Conservation (phyloP, 495 filamentous ascomycete species). For the Aspergillus panamensis region DNA sequence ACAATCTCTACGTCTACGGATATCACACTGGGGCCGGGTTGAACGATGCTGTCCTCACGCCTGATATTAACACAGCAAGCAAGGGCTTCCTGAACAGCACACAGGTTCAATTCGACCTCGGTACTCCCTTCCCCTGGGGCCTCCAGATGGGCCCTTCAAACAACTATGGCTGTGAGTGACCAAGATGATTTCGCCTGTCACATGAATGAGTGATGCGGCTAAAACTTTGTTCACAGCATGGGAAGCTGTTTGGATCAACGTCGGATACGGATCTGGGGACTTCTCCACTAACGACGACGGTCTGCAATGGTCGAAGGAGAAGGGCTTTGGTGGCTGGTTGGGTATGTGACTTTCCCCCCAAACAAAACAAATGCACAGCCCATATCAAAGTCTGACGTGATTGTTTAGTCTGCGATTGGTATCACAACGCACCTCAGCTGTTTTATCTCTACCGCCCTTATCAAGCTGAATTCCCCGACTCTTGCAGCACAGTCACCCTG, state of each 20-base stretch:
- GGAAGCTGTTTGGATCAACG: slow-evolving; percentile 43
- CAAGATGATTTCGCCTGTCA: background rate
- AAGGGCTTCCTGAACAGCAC: slow-evolving; percentile 44
- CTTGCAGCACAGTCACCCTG: slow-evolving; percentile 45
- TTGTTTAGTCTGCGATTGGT: slow-evolving; percentile 52
- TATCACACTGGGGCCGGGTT: slow-evolving; percentile 50
- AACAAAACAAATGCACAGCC: background rate
- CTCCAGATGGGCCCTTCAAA: slow-evolving; percentile 27
- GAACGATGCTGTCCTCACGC: slow-evolving; percentile 42
- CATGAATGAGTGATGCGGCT: background rate
- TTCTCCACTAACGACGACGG: slow-evolving; percentile 39
- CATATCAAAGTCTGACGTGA: slow-evolving; percentile 7
- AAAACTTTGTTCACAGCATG: slow-evolving; percentile 30
- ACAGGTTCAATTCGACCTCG: slow-evolving; percentile 33
- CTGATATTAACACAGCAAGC: slow-evolving; percentile 25
- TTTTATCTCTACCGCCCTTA: slow-evolving; percentile 43
- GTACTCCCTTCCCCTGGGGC: slow-evolving; percentile 37
- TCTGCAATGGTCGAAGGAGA: slow-evolving; percentile 36
- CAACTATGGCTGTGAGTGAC: slow-evolving; percentile 34
- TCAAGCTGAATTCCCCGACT: slow-evolving; percentile 33
- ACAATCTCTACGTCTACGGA: slow-evolving; percentile 44
- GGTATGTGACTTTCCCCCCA: slow-evolving; percentile 34
- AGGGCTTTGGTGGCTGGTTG: slow-evolving; percentile 51
- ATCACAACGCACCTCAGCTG: slow-evolving; percentile 51
- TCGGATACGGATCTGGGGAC: slow-evolving; percentile 31